These are phyloP conservation scores for Cucumis hystrix DNA, from an alignment of 306 rosid genomes.

Conservation along the genomic window DNA sequence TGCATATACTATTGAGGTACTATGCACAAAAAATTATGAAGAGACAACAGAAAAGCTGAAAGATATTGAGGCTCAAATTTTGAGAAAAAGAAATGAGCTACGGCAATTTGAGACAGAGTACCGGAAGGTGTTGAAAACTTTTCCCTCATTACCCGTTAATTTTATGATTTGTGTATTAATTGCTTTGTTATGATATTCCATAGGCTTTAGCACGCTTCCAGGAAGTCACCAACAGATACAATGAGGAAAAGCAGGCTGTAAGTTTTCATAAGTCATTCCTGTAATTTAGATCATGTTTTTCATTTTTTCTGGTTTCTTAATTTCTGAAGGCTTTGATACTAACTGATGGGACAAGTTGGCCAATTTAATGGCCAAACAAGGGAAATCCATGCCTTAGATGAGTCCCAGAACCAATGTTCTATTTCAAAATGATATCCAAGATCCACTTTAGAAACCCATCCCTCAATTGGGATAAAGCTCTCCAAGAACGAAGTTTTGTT, in stretches of 20 bases:
- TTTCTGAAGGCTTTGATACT: not conserved
- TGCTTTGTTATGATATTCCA: not conserved
- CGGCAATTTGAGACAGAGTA: slow-evolving; percentile 94
- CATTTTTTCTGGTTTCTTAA: not conserved
- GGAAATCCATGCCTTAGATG: too few species aligned
- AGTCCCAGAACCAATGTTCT: too few species aligned
- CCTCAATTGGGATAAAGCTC: too few species aligned
- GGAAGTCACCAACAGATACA: slow-evolving; percentile 91
- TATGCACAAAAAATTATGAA: slow-evolving; percentile 62
- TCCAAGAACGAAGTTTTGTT: too few species aligned
- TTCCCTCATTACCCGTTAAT: slow-evolving; percentile 6
- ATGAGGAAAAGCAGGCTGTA: slow-evolving; percentile 79
- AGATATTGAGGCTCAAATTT: slow-evolving; percentile 83
- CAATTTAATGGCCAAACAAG: too few species aligned
- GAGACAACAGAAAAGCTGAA: slow-evolving; percentile 66
- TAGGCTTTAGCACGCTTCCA: slow-evolving; percentile 92
- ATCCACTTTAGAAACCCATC: too few species aligned
- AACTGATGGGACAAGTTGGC: too few species aligned
- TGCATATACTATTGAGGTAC: slow-evolving; percentile 80
- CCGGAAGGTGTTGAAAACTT: slow-evolving; percentile 46
- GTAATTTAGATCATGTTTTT: not conserved
- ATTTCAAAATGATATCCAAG: too few species aligned
- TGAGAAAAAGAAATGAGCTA: slow-evolving; percentile 91
- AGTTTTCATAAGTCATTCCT: slow-evolving; percentile 12
- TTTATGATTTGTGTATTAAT: slow-evolving; percentile 1